Conservation (phyloP, 2,329 filamentous ascomycete species). For the Cladosporium sp. region DNA sequence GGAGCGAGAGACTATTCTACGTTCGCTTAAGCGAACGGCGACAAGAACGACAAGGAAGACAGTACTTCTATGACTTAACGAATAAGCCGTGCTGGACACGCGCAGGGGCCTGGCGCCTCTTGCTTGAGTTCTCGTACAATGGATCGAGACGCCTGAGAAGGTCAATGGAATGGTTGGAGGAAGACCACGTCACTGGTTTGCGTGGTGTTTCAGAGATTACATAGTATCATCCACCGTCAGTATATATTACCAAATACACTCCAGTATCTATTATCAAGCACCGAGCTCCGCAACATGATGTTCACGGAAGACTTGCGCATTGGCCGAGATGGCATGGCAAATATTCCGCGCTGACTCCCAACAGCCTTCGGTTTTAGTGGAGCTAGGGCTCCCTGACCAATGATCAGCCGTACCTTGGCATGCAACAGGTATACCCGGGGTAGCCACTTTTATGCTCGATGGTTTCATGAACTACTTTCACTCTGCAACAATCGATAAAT, state of each 20-base stretch:
- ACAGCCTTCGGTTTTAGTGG: neutral
- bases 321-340: neutral
- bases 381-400: neutral
- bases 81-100: neutral
- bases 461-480: neutral
- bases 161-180: too few species aligned
- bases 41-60: neutral
- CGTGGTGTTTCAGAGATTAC: too few species aligned
- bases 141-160: too few species aligned
- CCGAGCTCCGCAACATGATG: neutral
- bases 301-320: neutral
- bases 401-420: neutral
- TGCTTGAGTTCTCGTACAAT: neutral
- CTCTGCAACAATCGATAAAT: neutral
- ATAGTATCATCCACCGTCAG: too few species aligned
- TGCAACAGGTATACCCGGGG: neutral
- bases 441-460: neutral
- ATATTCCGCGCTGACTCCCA: neutral
- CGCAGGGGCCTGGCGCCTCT: neutral
- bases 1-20: constrained; percentile 2
- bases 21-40: neutral
- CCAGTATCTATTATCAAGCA: too few species aligned
- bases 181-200: too few species aligned
- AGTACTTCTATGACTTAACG: constrained; percentile 6
- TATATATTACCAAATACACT: too few species aligned